These are phyloP conservation scores for Ilex aquifolium DNA, from an alignment of 257 asterid genomes.

Conservation along the genomic window DNA sequence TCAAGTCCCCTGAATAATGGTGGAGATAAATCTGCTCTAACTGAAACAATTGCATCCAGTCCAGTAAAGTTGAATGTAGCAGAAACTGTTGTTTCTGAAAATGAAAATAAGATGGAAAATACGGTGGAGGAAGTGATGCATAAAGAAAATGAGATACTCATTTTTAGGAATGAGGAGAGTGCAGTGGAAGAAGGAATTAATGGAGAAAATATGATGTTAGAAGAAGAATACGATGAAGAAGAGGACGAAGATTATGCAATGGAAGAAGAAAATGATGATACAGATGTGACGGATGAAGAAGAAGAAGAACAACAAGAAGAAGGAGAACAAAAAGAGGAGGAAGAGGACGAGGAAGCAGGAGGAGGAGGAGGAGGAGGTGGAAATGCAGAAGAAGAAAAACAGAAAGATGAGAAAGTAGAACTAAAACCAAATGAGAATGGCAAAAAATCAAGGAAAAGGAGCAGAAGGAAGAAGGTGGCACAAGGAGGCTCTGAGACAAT, in stretches of 20 bases:
- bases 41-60: conserved; percentile 5
- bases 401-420: conserved; percentile 30
- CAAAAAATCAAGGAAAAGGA: conserved; percentile 6
- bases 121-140: neutral
- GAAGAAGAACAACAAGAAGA: neutral
- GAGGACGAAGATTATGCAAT: neutral
- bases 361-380: conserved; percentile 15
- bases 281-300: conserved; percentile 10
- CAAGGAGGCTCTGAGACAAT: conserved; percentile 26
- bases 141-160: neutral
- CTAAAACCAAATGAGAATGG: conserved; percentile 6
- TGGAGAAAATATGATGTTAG: conserved; percentile 25
- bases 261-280: conserved; percentile 1
- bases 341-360: conserved; percentile 16
- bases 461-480: conserved; percentile 21
- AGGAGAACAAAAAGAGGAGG: conserved; percentile 14
- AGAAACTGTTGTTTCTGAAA: conserved; percentile 3
- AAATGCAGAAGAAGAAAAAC: conserved; percentile 12
- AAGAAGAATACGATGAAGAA: conserved; percentile 6
- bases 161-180: conserved; percentile 22
- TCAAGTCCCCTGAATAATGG: neutral
- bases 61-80: neutral
- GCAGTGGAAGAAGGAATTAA: conserved; percentile 20
- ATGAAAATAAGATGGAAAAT: neutral
- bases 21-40: neutral